Evolutionary conservation across 2,329 filamentous ascomycete genomes (phyloP).

Genomic region (Tolypocladium pustulatum): DNA sequence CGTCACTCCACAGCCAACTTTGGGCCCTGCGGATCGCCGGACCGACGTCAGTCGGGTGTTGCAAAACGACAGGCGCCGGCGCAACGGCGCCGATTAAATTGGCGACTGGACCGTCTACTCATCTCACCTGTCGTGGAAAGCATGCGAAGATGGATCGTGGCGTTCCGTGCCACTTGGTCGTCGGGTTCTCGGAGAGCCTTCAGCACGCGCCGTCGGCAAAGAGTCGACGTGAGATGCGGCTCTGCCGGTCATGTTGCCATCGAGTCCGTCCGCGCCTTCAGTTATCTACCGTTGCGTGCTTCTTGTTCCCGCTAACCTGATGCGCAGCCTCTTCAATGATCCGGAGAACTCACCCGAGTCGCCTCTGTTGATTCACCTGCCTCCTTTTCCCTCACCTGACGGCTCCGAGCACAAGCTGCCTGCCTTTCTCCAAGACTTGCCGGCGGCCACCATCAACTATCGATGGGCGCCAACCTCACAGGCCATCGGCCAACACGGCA

Average conservation of each 20-base stretch:
- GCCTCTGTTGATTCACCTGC: constrained; percentile 46
- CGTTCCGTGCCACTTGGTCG: not conserved
- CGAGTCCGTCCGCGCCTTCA: constrained; percentile 28
- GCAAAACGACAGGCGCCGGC: not conserved
- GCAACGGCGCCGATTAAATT: not conserved
- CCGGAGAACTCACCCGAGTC: constrained; percentile 20
- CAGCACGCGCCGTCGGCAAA: constrained; percentile 16
- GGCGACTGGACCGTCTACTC: not conserved
- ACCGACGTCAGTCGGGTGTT: not conserved
- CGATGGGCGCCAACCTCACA: constrained; percentile 33
- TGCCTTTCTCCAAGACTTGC: constrained; percentile 27
- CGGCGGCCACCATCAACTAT: constrained; percentile 49
- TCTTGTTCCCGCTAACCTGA: constrained; percentile 7
- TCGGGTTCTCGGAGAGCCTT: not conserved
- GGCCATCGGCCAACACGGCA: constrained; percentile 4
- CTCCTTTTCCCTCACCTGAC: constrained; percentile 29
- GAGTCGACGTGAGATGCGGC: constrained; percentile 34
- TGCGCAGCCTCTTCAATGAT: constrained; percentile 37
- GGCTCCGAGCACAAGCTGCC: constrained; percentile 21
- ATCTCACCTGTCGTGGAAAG: not conserved
- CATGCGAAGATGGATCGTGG: not conserved
- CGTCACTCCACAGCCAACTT: not conserved
- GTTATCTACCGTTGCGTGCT: not conserved
- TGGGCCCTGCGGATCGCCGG: not conserved
- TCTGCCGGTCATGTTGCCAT: constrained; percentile 39